Evolutionary conservation across 2,329 filamentous ascomycete species (phyloP), one percentile per base, ranked within the genome.

Genomic region (Cladosporium phlei): DNA sequence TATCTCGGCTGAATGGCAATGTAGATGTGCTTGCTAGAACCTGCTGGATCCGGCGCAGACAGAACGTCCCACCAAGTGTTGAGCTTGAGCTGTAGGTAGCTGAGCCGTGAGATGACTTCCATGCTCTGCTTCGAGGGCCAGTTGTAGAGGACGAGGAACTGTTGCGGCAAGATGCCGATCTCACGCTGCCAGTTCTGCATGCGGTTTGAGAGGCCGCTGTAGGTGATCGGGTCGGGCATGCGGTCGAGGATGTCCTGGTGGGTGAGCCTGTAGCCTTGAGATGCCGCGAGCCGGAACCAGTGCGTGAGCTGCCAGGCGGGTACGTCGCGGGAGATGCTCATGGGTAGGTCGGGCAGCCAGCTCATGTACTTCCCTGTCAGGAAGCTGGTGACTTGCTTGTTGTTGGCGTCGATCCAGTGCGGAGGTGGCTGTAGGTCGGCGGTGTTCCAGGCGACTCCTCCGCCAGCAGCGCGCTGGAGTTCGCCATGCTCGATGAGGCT

Each of bases 1-100:
- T n/a, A 7, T 16, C 4, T n/a, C 10, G 39, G 39, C 21, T 43
- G 39, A 14, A 9, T 25, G 9, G 17, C 39, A 7, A 34, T 12
- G 29, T 24, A 43, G n/a, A 14, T 22, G 21, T 24, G 22, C 4
- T 43, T n/a, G 20, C 21, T 25, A n/a, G n/a, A n/a, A n/a, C n/a
- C n/a, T n/a, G n/a, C n/a, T n/a, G n/a, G n/a, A n/a, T n/a, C n/a
- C 5, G 19, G 20, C 11, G 16, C 4, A 21, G 10, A 34, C 21
- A 16, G 16, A 12, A 34, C 16, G 9, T 43, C 10, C 39, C 39
- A 43, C 39, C 39, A 43, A 20, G 29, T 43, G 7, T 43, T 43
- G 39, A 43, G 34, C 39, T 25, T 43, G 29, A 30, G 28, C 21
- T 43, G 39, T n/a, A 34, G n/a, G 21, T 43, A 33, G 29, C 14